Evolutionary conservation across 306 rosid genomes (phyloP).

Genomic region (Lithocarpus polystachyus): DNA sequence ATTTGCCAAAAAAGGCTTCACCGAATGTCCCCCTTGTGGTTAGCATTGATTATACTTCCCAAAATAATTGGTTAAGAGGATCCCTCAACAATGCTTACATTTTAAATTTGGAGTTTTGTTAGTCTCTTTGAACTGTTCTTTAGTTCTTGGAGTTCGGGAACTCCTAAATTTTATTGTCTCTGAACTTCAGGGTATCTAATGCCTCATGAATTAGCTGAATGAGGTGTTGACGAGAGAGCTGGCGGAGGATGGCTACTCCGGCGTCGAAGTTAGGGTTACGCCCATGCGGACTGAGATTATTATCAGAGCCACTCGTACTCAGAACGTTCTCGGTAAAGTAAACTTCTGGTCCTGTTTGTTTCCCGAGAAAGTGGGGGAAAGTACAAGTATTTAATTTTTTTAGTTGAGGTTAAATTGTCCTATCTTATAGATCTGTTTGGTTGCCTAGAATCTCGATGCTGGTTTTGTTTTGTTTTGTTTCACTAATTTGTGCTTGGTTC

Average conservation of each 20-base stretch:
- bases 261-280: slow-evolving; percentile 74
- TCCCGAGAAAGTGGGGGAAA: background rate
- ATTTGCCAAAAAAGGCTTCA: too few species aligned
- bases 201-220: too few species aligned
- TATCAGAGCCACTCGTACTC: slow-evolving; percentile 71
- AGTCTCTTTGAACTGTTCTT: too few species aligned
- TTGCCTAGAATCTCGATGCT: background rate
- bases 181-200: too few species aligned
- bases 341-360: background rate
- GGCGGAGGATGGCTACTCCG: slow-evolving; percentile 77
- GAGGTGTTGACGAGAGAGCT: slow-evolving; percentile 75
- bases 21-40: too few species aligned
- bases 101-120: too few species aligned
- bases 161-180: too few species aligned
- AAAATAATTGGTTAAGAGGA: too few species aligned
- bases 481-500: too few species aligned
- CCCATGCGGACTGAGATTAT: slow-evolving; percentile 81
- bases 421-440: background rate
- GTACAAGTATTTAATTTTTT: background rate
- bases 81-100: too few species aligned
- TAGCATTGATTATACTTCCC: too few species aligned
- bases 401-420: background rate
- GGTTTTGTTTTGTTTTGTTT: background rate
- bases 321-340: slow-evolving; percentile 59
- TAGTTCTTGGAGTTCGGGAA: too few species aligned